Percentiles rank a stretch among this genome's conserved stretches.
Evolutionary conservation across 2,329 filamentous ascomycete species (phyloP).

Genomic region (Leptographium galeiforme): DNA sequence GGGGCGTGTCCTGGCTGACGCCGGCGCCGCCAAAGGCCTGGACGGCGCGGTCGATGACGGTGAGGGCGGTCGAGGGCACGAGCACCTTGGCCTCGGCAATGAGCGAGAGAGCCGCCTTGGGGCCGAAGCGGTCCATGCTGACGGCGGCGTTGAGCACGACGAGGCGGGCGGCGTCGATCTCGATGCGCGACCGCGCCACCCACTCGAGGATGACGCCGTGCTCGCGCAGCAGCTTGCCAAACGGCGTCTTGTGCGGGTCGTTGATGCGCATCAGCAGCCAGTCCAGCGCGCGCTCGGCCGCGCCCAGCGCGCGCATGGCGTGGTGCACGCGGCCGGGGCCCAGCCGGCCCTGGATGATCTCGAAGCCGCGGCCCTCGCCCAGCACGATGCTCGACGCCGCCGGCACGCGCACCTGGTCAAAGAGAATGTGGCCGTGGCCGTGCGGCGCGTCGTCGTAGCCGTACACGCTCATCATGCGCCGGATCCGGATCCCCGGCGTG

Average conservation of each 20-base stretch:
- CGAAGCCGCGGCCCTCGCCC: constrained; percentile 86
- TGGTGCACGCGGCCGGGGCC: constrained; percentile 96
- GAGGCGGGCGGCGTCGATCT: constrained; percentile 84
- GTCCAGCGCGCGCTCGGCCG: constrained; percentile 80
- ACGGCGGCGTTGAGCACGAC: constrained; percentile 88
- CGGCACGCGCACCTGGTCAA: constrained; percentile 82
- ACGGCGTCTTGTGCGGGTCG: constrained; percentile 79
- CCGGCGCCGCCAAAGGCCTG: constrained; percentile 87
- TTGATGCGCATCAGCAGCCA: constrained; percentile 93
- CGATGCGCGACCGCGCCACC: constrained; percentile 81
- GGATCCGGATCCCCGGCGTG: constrained; percentile 76
- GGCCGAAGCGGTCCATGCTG: constrained; percentile 79
- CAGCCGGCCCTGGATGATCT: constrained; percentile 94
- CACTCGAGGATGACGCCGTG: constrained; percentile 94
- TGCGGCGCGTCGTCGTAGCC: constrained; percentile 98
- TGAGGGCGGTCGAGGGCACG: constrained; percentile 67
- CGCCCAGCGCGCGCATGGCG: constrained; percentile 88
- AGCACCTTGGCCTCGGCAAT: constrained; percentile 94
- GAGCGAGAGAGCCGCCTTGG: constrained; percentile 81
- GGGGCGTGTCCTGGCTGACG: constrained; percentile 85
- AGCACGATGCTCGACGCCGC: constrained; percentile 73
- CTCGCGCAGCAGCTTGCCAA: constrained; percentile 73
- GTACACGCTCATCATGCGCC: constrained; percentile 88
- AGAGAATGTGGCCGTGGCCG: constrained; percentile 85
- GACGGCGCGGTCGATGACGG: constrained; percentile 85